Percentiles rank a stretch among this genome's conserved stretches.
Conservation (phyloP, 371 early-diverging fungal species). For the Rhizomucor pusillus region DNA sequence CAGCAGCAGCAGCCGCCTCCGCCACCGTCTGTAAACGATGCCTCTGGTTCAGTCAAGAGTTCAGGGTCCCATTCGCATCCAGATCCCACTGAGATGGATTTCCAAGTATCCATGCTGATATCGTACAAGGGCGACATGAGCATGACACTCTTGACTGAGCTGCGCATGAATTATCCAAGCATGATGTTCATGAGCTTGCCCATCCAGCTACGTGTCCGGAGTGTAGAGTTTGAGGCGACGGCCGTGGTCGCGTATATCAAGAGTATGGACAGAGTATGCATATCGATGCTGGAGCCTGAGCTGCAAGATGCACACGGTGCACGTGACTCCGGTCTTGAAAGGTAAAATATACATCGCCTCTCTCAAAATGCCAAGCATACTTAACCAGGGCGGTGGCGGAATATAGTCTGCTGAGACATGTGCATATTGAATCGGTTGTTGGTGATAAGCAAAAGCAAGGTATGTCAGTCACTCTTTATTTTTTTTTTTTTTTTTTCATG, state of each 20-base stretch:
- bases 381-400: neutral
- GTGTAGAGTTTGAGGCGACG: conserved; percentile 82
- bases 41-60: conserved; percentile 6
- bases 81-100: conserved; percentile 55
- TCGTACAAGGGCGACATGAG: conserved; percentile 85
- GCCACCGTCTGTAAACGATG: conserved; percentile 9
- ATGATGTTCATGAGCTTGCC: conserved; percentile 90
- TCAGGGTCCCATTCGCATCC: conserved; percentile 1
- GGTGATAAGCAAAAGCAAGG: conserved; percentile 89
- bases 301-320: conserved; percentile 19
- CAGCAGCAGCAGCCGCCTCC: conserved; percentile 6
- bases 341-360: conserved; percentile 18
- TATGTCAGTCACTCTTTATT: conserved; percentile 22
- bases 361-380: too few relatives aligned
- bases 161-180: conserved; percentile 91
- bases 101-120: conserved; percentile 73
- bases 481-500: conserved; percentile 5
- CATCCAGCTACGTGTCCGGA: conserved; percentile 76
- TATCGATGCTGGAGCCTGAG: conserved; percentile 86
- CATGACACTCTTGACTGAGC: conserved; percentile 79
- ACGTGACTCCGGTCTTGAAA: conserved; percentile 30
- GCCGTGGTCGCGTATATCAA: conserved; percentile 87
- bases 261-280: conserved; percentile 70
- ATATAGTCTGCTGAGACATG: conserved; percentile 65
- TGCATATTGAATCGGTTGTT: conserved; percentile 85